Evolutionary conservation across 1,284 basidiomycete genomes (phyloP).

Genomic region (Ustilago tritici): DNA sequence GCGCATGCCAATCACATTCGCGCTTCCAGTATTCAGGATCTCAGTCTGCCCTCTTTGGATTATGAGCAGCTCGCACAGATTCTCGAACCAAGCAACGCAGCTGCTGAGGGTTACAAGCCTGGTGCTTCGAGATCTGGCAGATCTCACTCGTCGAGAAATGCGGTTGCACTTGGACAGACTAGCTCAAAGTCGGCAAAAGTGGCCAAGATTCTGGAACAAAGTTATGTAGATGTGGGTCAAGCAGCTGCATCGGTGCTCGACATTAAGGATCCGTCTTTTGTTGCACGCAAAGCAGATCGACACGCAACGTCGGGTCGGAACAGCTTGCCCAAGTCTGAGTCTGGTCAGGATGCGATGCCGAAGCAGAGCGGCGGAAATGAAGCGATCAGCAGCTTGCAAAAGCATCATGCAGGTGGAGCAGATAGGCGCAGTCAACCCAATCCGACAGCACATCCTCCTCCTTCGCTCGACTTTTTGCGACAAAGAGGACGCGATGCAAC

Average conservation of each 20-base stretch:
- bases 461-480: slow-evolving; percentile 45
- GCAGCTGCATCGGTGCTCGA: slow-evolving; percentile 55
- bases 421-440: not conserved
- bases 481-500: slow-evolving; percentile 39
- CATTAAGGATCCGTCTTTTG: slow-evolving; percentile 30
- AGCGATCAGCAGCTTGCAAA: slow-evolving; percentile 16
- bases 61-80: slow-evolving; percentile 52
- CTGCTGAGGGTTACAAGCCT: slow-evolving; percentile 36
- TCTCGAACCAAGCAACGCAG: slow-evolving; percentile 39
- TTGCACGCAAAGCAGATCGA: not conserved
- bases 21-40: slow-evolving; percentile 28
- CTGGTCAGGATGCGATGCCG: not conserved
- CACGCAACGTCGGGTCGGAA: not conserved
- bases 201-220: slow-evolving; percentile 47
- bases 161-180: not conserved
- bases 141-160: not conserved
- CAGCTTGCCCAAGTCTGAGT: not conserved
- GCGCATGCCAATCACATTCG: slow-evolving; percentile 41
- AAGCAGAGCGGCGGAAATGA: not conserved
- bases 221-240: slow-evolving; percentile 55
- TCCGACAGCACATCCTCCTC: slow-evolving; percentile 16
- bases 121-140: slow-evolving; percentile 14
- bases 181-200: slow-evolving; percentile 2
- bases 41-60: slow-evolving; percentile 37
- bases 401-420: slow-evolving; percentile 13